phyloP scores from a whole-genome alignment of 129 eudicot genomes.

The Escallonia rubra region DNA sequence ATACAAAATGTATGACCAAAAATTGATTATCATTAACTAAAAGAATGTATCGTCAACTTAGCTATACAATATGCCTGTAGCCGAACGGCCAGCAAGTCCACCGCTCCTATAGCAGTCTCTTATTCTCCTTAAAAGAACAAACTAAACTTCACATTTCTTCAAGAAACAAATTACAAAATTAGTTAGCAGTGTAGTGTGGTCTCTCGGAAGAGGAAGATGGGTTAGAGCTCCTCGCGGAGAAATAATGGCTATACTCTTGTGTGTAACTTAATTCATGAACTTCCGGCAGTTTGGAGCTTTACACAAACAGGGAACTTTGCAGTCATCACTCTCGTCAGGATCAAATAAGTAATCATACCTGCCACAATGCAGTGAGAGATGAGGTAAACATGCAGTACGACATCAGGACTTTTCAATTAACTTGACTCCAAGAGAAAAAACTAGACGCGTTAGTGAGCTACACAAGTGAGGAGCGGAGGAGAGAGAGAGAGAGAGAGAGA shows the following conservation, averaged over 20 bases:
- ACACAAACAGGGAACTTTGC: constrained; percentile 88
- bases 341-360: constrained; percentile 98
- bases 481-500: constrained; percentile 9
- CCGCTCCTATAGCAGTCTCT: not conserved
- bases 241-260: constrained; percentile 42
- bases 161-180: not conserved
- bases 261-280: constrained; percentile 75
- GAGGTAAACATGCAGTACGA: not conserved
- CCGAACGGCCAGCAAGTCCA: not conserved
- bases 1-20: not conserved
- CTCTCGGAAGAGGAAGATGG: constrained; percentile 7
- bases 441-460: too few relatives aligned
- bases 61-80: constrained; percentile 4
- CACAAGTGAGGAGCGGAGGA: too few relatives aligned
- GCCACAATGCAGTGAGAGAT: constrained; percentile 3
- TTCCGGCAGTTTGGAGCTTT: constrained; percentile 78
- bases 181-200: constrained; percentile 21
- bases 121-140: not conserved
- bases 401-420: not conserved
- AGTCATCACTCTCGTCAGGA: constrained; percentile 90
- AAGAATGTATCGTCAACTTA: not conserved
- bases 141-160: constrained; percentile 6
- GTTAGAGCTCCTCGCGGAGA: constrained; percentile 43
- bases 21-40: not conserved
- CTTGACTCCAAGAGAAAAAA: not conserved